Percentiles rank a stretch among this genome's conserved stretches.
These are phyloP conservation scores for Tolypocladium ophioglossoides DNA, from an alignment of 2,329 filamentous ascomycete genomes.

Conservation along the genomic window DNA sequence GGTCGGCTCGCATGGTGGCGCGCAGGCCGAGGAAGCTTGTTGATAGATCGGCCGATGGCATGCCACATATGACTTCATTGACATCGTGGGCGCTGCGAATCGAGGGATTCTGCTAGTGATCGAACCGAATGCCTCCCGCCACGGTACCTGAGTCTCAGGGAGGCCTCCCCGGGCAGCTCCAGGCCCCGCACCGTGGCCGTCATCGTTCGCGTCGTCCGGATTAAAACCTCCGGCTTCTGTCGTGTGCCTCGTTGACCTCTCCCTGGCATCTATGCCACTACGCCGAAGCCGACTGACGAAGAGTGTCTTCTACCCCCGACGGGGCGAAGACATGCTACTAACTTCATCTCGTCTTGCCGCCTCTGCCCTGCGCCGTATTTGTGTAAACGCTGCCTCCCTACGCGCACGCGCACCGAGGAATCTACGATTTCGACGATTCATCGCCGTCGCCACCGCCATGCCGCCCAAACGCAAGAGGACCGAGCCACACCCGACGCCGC, in stretches of 20 bases:
- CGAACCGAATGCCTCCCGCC: neutral
- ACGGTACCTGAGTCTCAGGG: neutral
- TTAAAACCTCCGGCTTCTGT: neutral
- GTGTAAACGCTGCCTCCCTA: neutral
- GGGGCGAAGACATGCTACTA: neutral
- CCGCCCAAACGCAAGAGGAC: slow-evolving; percentile 27
- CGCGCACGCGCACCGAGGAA: neutral
- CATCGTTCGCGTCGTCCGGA: neutral
- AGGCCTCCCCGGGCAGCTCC: no score
- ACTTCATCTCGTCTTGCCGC: neutral
- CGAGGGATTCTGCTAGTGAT: neutral
- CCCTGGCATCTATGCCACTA: no score
- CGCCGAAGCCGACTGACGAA: no score
- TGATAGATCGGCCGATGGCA: neutral
- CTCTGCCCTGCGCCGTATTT: neutral
- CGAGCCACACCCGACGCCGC: slow-evolving; percentile 9
- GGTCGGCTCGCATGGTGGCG: no score
- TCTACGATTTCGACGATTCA: neutral
- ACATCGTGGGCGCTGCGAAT: neutral
- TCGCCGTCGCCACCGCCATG: slow-evolving; percentile 16
- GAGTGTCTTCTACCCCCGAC: no score
- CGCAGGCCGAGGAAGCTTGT: neutral
- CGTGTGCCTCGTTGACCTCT: neutral
- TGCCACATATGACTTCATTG: neutral
- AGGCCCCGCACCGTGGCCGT: neutral